Evolutionary conservation across 2,329 filamentous ascomycete genomes (phyloP).

Genomic region (Cryphonectria radicalis): DNA sequence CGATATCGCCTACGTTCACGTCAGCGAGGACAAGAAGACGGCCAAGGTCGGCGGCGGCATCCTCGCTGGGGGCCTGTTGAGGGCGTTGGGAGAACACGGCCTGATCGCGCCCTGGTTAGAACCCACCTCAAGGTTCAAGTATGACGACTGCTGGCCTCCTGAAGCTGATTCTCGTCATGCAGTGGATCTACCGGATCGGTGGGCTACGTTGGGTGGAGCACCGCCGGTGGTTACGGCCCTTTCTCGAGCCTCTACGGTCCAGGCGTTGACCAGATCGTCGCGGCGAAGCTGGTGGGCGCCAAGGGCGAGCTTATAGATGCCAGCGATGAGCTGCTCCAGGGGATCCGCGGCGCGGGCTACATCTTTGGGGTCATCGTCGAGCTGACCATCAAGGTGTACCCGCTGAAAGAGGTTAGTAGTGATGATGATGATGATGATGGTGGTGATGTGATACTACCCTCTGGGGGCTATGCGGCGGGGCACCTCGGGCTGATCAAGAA

Average conservation of each 20-base stretch:
- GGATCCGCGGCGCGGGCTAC: slow-evolving; percentile 37
- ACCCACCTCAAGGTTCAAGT: not conserved
- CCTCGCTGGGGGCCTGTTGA: slow-evolving; percentile 22
- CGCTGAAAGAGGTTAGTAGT: slow-evolving; percentile 18
- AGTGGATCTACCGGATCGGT: slow-evolving; percentile 30
- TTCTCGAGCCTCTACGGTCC: slow-evolving; percentile 38
- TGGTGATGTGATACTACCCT: not conserved
- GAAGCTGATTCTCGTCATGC: slow-evolving; percentile 15
- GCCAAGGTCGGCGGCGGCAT: slow-evolving; percentile 32
- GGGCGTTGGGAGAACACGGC: slow-evolving; percentile 25
- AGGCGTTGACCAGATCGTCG: slow-evolving; percentile 44
- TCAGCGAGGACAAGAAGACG: slow-evolving; percentile 21
- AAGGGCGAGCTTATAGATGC: slow-evolving; percentile 37
- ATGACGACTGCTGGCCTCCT: not conserved
- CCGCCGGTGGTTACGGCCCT: slow-evolving; percentile 42
- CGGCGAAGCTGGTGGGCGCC: slow-evolving; percentile 36
- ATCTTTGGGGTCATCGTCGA: slow-evolving; percentile 37
- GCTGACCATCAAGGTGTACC: slow-evolving; percentile 36
- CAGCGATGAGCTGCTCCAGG: slow-evolving; percentile 36
- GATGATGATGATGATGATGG: not conserved
- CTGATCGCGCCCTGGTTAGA: slow-evolving; percentile 30
- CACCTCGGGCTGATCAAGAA: not conserved
- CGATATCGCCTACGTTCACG: slow-evolving; percentile 5
- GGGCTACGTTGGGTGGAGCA: slow-evolving; percentile 43
- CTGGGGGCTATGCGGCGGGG: not conserved